Percentiles rank a stretch among this genome's conserved stretches.
Evolutionary conservation across 257 asterid species (phyloP).

Genomic region (Solanum piurae): DNA sequence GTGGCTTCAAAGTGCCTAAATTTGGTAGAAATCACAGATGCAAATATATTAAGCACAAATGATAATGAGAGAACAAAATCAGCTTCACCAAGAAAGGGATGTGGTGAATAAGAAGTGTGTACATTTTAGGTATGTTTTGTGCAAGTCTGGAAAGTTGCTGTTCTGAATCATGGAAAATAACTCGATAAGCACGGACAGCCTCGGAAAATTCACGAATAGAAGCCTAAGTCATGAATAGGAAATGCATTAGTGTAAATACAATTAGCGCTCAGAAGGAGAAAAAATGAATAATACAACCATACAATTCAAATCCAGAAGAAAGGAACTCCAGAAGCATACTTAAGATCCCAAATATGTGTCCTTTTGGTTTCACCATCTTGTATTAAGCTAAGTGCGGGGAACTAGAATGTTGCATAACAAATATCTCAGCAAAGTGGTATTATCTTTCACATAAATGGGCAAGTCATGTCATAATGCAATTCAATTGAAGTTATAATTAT

Average conservation of each 20-base stretch:
- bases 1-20: constrained; percentile 80
- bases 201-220: constrained; percentile 83
- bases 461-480: background rate
- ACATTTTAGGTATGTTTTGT: constrained; percentile 65
- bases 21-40: background rate
- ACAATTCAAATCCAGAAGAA: background rate
- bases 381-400: background rate
- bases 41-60: background rate
- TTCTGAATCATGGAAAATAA: constrained; percentile 80
- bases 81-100: background rate
- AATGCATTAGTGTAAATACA: background rate
- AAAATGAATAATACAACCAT: background rate
- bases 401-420: background rate
- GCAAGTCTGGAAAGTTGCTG: constrained; percentile 78
- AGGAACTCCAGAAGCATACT: background rate
- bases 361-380: background rate
- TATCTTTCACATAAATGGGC: background rate
- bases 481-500: background rate
- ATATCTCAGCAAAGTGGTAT: background rate
- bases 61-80: background rate
- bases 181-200: constrained; percentile 94
- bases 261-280: background rate
- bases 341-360: background rate
- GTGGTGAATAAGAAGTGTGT: constrained; percentile 5
- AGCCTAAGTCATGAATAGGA: constrained; percentile 41